phyloP scores from a whole-genome alignment of 306 rosid genomes.

The Mimosa pudica region DNA sequence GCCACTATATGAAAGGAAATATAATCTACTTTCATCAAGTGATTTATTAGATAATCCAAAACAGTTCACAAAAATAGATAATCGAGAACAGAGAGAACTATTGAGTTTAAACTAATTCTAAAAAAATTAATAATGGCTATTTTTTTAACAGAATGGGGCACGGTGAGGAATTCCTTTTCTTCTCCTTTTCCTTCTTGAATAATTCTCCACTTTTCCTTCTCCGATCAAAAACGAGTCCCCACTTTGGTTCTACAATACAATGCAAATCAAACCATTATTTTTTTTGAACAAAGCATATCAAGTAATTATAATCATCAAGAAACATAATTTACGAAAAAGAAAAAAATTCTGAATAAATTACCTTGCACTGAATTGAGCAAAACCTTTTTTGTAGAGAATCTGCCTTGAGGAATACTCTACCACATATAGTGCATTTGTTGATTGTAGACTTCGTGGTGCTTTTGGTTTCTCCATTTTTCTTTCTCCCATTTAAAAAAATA shows the following conservation, averaged over 20 bases:
- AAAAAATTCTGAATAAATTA: background rate
- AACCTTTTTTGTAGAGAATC: background rate
- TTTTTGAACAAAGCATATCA: background rate
- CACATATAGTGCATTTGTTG: background rate
- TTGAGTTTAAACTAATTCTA: no score
- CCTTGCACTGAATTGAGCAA: conserved; percentile 6
- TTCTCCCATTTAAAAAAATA: background rate
- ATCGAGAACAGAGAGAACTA: no score
- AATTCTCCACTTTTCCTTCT: no score
- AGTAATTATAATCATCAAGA: background rate
- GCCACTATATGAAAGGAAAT: no score
- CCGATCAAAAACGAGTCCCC: background rate
- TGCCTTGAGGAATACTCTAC: background rate
- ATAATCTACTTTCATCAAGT: no score
- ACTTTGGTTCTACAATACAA: background rate
- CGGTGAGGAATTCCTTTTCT: background rate
- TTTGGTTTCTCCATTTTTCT: rapidly evolving
- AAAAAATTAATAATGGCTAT: no score
- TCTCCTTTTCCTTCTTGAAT: background rate
- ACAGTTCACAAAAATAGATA: no score
- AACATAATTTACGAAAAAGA: background rate
- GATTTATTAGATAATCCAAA: no score
- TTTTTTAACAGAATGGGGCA: no score
- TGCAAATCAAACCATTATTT: background rate
- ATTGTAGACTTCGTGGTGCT: background rate